These are phyloP conservation scores for Nemania bipapillata DNA, from an alignment of 2,329 filamentous ascomycete genomes.

Conservation along the genomic window DNA sequence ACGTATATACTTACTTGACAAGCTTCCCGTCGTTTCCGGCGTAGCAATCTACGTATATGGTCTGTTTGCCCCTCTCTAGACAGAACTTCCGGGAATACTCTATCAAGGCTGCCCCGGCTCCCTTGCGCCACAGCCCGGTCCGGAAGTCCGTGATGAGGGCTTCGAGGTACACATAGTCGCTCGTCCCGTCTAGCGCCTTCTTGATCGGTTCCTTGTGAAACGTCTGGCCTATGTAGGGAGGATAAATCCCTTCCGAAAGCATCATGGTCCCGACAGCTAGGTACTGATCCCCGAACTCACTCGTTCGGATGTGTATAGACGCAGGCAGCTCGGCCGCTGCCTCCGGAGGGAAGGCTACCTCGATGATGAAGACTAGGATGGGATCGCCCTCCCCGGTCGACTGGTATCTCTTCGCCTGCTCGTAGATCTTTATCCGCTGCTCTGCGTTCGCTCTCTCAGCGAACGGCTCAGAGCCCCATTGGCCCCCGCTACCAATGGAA, in stretches of 20 bases:
- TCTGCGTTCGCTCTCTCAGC: slow-evolving; percentile 14
- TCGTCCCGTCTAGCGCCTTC: slow-evolving; percentile 28
- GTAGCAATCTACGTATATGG: slow-evolving; percentile 29
- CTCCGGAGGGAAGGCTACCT: slow-evolving; percentile 26
- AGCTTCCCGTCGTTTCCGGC: slow-evolving; percentile 35
- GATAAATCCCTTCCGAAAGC: slow-evolving; percentile 28
- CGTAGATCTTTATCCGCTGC: slow-evolving; percentile 12
- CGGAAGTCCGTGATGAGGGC: slow-evolving; percentile 36
- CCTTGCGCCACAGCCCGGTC: slow-evolving; percentile 32
- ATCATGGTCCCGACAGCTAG: slow-evolving; percentile 30
- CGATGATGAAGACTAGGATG: slow-evolving; percentile 34
- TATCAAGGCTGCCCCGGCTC: slow-evolving; percentile 32
- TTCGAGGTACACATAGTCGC: slow-evolving; percentile 36
- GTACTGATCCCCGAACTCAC: slow-evolving; percentile 18
- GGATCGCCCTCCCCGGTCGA: slow-evolving; percentile 28
- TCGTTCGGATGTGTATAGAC: slow-evolving; percentile 19
- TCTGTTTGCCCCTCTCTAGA: slow-evolving; percentile 11
- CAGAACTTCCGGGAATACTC: slow-evolving; percentile 22
- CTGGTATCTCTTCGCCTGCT: slow-evolving; percentile 23
- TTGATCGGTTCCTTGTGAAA: slow-evolving; percentile 21
- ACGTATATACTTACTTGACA: slow-evolving; percentile 29
- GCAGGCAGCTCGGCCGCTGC: slow-evolving; percentile 17
- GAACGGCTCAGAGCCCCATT: slow-evolving; percentile 36
- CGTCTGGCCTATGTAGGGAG: slow-evolving; percentile 13
- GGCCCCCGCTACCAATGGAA: slow-evolving; percentile 32